Conservation (phyloP, 257 asterid species). For the Fraxinus excelsior region DNA sequence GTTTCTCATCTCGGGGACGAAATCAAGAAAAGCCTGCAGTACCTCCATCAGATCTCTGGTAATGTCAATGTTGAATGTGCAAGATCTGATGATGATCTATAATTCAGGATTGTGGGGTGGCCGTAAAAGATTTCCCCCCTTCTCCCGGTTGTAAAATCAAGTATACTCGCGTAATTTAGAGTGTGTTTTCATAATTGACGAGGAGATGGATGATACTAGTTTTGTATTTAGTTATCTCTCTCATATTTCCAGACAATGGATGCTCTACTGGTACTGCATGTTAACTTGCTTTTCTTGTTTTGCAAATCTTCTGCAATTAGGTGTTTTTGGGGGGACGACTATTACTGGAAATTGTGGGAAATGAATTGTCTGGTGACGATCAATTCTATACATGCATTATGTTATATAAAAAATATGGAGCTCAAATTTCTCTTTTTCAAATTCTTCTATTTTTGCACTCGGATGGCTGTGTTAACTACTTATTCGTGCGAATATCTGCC, state of each 20-base stretch:
- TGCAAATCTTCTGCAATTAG: neutral
- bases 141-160: conserved; percentile 39
- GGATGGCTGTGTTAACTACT: too few relatives aligned
- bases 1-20: neutral
- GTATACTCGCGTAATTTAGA: conserved; percentile 27
- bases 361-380: neutral
- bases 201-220: conserved; percentile 19
- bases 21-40: neutral
- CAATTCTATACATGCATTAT: too few relatives aligned
- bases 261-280: neutral
- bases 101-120: conserved; percentile 28
- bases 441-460: too few relatives aligned
- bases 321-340: neutral
- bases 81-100: conserved; percentile 33
- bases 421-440: too few relatives aligned
- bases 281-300: neutral
- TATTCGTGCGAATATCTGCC: too few relatives aligned
- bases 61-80: conserved; percentile 9
- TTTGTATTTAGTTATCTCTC: conserved; percentile 31
- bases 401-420: too few relatives aligned
- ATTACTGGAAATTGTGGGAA: neutral
- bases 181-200: conserved; percentile 27
- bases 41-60: neutral
- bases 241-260: neutral
- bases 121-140: conserved; percentile 26